Conservation (phyloP, 139 green algal species). For the Zygnema cylindricum region DNA sequence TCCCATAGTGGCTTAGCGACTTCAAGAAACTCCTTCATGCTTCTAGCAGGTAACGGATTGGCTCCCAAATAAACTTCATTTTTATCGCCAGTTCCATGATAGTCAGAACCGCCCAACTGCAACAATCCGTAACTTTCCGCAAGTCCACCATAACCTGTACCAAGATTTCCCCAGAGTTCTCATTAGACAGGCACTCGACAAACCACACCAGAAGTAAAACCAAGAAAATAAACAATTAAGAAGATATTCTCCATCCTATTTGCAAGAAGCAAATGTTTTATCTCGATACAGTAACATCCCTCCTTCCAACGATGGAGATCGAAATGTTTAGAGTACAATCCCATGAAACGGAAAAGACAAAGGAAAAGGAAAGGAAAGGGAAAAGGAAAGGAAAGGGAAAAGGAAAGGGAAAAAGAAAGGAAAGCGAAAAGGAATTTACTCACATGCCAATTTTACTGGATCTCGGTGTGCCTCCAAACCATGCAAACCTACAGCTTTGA, state of each 20-base stretch:
- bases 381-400: slow-evolving; percentile 1
- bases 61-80: background rate
- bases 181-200: too few species aligned
- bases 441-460: background rate
- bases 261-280: too few species aligned
- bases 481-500: slow-evolving; percentile 23
- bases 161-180: too few species aligned
- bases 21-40: background rate
- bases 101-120: slow-evolving; percentile 48
- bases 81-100: slow-evolving; percentile 21
- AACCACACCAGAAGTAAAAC: too few species aligned
- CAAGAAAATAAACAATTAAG: too few species aligned
- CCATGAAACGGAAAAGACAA: background rate
- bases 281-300: too few species aligned
- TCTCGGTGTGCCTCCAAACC: slow-evolving; percentile 43
- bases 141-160: slow-evolving; percentile 36
- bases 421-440: background rate
- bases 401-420: background rate
- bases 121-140: slow-evolving; percentile 29
- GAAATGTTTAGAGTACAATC: too few species aligned
- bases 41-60: background rate
- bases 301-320: too few species aligned
- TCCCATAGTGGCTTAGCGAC: background rate
- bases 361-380: background rate
- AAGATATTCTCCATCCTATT: too few species aligned